Evolutionary conservation across 768 basidiomycete genomes (phyloP).

Genomic region (Solioccasus polychromus): DNA sequence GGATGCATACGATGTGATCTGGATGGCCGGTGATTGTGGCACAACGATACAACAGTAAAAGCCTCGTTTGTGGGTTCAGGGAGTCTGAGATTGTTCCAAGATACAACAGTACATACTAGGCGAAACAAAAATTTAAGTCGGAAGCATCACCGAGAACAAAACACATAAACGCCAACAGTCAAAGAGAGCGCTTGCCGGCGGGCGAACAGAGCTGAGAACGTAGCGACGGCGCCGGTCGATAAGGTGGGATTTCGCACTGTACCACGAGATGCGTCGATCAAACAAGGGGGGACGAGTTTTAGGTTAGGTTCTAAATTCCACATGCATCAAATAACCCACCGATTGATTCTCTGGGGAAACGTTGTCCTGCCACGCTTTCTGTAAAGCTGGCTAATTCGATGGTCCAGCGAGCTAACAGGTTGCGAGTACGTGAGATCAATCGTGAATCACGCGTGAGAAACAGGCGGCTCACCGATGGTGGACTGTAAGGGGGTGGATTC

Average conservation of each 20-base stretch:
- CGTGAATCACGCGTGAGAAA: neutral
- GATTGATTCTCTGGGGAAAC: neutral
- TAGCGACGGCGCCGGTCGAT: neutral
- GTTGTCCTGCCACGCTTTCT: slow-evolving; percentile 1
- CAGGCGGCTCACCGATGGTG: slow-evolving; percentile 20
- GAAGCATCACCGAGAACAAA: neutral
- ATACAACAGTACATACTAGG: too few relatives aligned
- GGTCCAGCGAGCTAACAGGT: slow-evolving; percentile 6
- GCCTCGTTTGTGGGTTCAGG: too few relatives aligned
- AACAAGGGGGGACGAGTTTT: neutral
- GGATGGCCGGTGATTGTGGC: too few relatives aligned
- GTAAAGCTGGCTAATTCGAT: slow-evolving; percentile 1
- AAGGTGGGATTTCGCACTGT: slow-evolving; percentile 10
- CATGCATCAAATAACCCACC: neutral
- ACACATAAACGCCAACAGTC: neutral
- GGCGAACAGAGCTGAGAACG: slow-evolving; percentile 1
- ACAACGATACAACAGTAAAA: too few relatives aligned
- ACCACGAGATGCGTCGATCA: neutral
- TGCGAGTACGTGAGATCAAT: neutral
- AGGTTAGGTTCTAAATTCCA: slow-evolving; percentile 4
- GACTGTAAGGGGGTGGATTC: slow-evolving; percentile 26
- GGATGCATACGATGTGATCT: too few relatives aligned
- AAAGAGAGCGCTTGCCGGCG: neutral
- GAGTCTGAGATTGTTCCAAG: too few relatives aligned
- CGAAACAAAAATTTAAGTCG: too few relatives aligned